A percentile compares a stretch with the other conserved stretches of the same genome.
Evolutionary conservation across 2,329 filamentous ascomycete species (phyloP).

Genomic region (Xylaria sp.): DNA sequence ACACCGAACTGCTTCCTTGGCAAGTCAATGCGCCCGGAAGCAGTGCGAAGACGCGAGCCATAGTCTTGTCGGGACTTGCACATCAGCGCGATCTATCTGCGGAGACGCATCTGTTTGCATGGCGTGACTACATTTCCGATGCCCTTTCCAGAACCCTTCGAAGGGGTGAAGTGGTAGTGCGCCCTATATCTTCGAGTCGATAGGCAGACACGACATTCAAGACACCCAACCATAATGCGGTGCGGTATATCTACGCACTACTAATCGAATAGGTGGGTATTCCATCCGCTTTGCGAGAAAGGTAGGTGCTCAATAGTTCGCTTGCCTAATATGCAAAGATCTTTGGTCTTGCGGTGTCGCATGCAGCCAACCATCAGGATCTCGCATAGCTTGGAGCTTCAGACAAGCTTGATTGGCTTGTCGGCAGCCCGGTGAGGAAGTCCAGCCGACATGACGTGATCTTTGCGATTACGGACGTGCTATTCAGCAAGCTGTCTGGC

Average conservation of each 20-base stretch:
- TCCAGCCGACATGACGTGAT: conserved; percentile 6
- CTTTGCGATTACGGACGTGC: background rate
- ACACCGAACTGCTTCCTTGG: conserved; percentile 7
- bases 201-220: background rate
- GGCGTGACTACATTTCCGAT: background rate
- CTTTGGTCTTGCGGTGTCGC: conserved; percentile 3
- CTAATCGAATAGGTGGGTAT: background rate
- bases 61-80: background rate
- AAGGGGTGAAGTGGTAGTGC: background rate
- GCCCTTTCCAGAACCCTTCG: background rate
- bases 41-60: background rate
- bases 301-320: background rate
- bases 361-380: background rate
- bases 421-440: conserved; percentile 4
- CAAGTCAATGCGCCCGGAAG: conserved; percentile 3
- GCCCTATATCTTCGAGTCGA: background rate
- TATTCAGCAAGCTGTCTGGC: background rate
- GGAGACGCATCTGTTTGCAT: background rate
- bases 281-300: background rate
- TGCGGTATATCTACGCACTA: no score
- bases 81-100: conserved; percentile 11
- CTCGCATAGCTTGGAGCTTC: background rate
- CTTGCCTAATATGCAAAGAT: conserved; percentile 8
- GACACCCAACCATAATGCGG: background rate
- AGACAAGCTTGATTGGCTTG: conserved; percentile 4